Evolutionary conservation across 2,329 filamentous ascomycete species (phyloP).

Genomic region (Botrytis squamosa): DNA sequence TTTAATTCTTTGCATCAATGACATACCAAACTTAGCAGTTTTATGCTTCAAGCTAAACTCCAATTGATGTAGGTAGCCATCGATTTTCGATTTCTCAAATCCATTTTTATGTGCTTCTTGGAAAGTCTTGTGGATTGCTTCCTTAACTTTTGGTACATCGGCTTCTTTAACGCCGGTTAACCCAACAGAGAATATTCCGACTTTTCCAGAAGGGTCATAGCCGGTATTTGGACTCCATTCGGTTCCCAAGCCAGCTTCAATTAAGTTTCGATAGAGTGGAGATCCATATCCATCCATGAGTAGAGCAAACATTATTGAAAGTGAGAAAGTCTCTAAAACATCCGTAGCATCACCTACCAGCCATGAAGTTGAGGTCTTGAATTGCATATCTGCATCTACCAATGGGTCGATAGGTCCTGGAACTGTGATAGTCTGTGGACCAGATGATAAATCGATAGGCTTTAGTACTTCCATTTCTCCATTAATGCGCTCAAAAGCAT

Average conservation of each 20-base stretch:
- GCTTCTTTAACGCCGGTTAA: constrained; percentile 83
- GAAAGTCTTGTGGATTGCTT: constrained; percentile 70
- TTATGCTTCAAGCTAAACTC: constrained; percentile 95
- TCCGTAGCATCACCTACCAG: constrained; percentile 79
- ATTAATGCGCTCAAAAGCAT: constrained; percentile 67
- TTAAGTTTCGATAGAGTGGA: constrained; percentile 82
- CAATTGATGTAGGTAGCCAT: constrained; percentile 89
- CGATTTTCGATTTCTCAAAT: constrained; percentile 86
- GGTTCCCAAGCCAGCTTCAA: constrained; percentile 85
- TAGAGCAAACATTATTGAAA: constrained; percentile 78
- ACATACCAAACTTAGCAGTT: constrained; percentile 91
- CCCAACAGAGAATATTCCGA: constrained; percentile 85
- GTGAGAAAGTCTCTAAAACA: constrained; percentile 82
- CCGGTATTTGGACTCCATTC: constrained; percentile 96
- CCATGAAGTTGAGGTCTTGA: constrained; percentile 94
- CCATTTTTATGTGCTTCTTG: constrained; percentile 69
- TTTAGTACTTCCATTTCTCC: constrained; percentile 72
- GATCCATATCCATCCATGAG: constrained; percentile 95
- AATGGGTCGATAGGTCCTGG: constrained; percentile 83
- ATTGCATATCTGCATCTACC: constrained; percentile 80
- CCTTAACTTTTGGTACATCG: constrained; percentile 74
- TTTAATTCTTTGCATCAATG: constrained; percentile 82
- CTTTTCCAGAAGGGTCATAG: constrained; percentile 75
- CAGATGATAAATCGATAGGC: constrained; percentile 68
- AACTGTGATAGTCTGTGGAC: constrained; percentile 68